Conservation (phyloP, 2,329 filamentous ascomycete species). For the Graphium sp. region DNA sequence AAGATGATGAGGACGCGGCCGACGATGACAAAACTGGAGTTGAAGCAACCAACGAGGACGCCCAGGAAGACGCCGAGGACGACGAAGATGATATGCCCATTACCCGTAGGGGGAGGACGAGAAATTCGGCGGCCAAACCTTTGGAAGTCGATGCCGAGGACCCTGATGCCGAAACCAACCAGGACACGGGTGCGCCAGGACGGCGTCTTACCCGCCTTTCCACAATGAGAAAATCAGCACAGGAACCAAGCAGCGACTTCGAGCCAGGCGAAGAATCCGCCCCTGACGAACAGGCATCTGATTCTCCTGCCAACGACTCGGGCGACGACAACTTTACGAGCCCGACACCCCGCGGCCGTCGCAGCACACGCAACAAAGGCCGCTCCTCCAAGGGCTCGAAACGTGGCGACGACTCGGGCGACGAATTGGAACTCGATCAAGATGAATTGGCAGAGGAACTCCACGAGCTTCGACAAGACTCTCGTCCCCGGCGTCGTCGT, state of each 20-base stretch:
- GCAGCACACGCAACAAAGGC: constrained; percentile 23
- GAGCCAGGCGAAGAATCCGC: constrained; percentile 43
- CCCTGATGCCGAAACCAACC: constrained; percentile 11
- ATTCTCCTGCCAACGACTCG: constrained; percentile 21
- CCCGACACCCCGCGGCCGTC: constrained; percentile 24
- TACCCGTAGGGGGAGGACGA: constrained; percentile 24
- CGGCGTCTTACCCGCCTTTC: constrained; percentile 30
- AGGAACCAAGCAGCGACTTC: constrained; percentile 44
- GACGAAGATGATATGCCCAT: constrained; percentile 32
- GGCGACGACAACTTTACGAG: constrained; percentile 24
- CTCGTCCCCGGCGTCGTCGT: constrained; percentile 31
- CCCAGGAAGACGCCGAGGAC: constrained; percentile 18
- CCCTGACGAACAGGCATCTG: constrained; percentile 35
- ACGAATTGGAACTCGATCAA: constrained; percentile 39
- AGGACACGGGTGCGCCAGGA: constrained; percentile 14
- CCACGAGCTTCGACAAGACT: constrained; percentile 40
- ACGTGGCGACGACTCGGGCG: constrained; percentile 32
- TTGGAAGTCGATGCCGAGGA: constrained; percentile 12
- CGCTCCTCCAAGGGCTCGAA: constrained; percentile 30
- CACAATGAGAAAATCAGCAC: constrained; percentile 23
- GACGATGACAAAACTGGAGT: constrained; percentile 7
- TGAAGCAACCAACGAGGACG: constrained; percentile 10
- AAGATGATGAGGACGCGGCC: constrained; percentile 11
- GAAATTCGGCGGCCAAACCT: constrained; percentile 11
- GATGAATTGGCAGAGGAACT: constrained; percentile 52